These are phyloP conservation scores for Leccinum boreale DNA, from an alignment of 768 basidiomycete genomes.

Conservation along the genomic window DNA sequence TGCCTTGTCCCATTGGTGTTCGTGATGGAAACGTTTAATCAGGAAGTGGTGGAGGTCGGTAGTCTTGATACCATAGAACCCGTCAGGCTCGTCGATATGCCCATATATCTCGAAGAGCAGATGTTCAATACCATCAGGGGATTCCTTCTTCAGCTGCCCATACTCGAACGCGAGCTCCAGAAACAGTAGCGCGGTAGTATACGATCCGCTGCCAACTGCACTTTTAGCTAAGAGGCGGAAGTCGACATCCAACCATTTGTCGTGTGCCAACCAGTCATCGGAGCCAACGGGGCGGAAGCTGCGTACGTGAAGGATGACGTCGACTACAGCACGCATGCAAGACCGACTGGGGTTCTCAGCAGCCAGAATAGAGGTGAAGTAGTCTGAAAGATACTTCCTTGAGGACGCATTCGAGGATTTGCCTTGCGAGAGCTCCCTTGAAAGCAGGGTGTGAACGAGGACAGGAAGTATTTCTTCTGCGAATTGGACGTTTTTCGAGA, in stretches of 20 bases:
- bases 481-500: constrained; percentile 53
- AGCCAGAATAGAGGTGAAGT: constrained; percentile 26
- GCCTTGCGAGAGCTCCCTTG: constrained; percentile 19
- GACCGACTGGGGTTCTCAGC: constrained; percentile 37
- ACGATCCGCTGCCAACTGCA: constrained; percentile 76
- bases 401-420: background rate
- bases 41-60: constrained; percentile 76
- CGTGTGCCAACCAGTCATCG: constrained; percentile 48
- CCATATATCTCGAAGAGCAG: constrained; percentile 90
- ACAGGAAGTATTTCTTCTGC: constrained; percentile 70
- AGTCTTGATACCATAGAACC: constrained; percentile 92
- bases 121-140: constrained; percentile 47
- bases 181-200: constrained; percentile 87
- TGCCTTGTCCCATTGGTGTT: constrained; percentile 88
- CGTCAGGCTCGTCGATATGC: constrained; percentile 96
- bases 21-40: constrained; percentile 85
- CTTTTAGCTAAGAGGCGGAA: constrained; percentile 66
- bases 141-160: constrained; percentile 25
- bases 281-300: constrained; percentile 46
- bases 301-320: constrained; percentile 78
- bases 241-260: constrained; percentile 82
- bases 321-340: constrained; percentile 59
- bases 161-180: constrained; percentile 74
- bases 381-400: constrained; percentile 20
- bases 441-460: constrained; percentile 68